Evolutionary conservation across 805 yeast species (phyloP), one percentile per base, ranked within the genome.

Genomic region (Wickerhamiella allomyrinae): DNA sequence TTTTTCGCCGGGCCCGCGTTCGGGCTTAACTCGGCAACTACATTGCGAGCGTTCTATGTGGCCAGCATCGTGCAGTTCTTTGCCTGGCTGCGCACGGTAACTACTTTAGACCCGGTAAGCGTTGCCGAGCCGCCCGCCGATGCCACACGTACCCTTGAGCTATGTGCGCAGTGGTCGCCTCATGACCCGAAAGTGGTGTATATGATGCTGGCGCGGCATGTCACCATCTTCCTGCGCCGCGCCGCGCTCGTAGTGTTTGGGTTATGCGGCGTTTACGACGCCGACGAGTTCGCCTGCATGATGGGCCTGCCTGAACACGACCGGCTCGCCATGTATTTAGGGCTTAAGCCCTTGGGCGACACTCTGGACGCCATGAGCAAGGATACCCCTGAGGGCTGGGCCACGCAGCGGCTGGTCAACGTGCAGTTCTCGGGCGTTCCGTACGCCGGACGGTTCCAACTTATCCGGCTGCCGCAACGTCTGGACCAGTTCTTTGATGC

Each of bases 401-500:
- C 20, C 20, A 8, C 31, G 31, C 31, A 27, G 17, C 31, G 20
- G 33, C 19, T 20, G 17, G 31, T 17, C 37, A 10, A 17, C 7
- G 44, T 14, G 17, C 15, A 10, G n/a, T 36, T 41, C 21, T 11
- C 34, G 24, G 36, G 29, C 14, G 37, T 80, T 17, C 75, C 73
- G 29, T 84, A 74, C 50, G 91, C 94, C 0, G 82, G 82, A 0
- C 54, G 70, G 2, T 61, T 79, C n/a, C 66, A 68, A 33, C 63
- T 86, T 39, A 66, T 80, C 19, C 65, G 70, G 24, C 65, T 86
- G 14, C 95, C 95, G 0, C 57, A 62, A 2, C 67, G 80, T 40
- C 59, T 84, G 46, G 87, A 80, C 54, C 66, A 64, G 29, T 76
- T 85, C 48, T 83, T 80, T 61, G 77, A 83, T 3, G 31, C 42